These are phyloP conservation scores for Aspergillus biplanus DNA, from an alignment of 495 filamentous ascomycete species.

Conservation along the genomic window DNA sequence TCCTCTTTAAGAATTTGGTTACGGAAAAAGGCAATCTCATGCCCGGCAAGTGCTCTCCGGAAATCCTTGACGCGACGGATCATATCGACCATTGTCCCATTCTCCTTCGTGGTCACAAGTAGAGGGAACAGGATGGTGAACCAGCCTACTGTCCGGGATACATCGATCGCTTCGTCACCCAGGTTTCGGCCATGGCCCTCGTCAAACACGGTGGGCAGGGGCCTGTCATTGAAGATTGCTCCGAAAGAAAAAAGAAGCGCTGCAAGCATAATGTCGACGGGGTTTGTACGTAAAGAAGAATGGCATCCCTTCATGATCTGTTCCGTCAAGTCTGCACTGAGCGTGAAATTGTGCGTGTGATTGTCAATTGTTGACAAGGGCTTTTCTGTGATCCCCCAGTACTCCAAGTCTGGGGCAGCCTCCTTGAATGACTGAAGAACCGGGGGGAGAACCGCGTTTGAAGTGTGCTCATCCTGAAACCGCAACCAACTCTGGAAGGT, in stretches of 20 bases:
- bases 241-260: slow-evolving; percentile 44
- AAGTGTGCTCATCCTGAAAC: neutral
- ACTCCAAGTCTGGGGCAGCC: slow-evolving; percentile 40
- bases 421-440: no score
- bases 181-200: slow-evolving; percentile 53
- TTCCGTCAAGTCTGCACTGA: slow-evolving; percentile 34
- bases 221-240: slow-evolving; percentile 43
- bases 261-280: slow-evolving; percentile 46
- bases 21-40: slow-evolving; percentile 41
- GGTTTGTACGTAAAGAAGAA: slow-evolving; percentile 38
- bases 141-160: slow-evolving; percentile 55
- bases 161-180: slow-evolving; percentile 40
- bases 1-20: neutral
- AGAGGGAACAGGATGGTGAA: slow-evolving; percentile 53
- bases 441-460: slow-evolving; percentile 30
- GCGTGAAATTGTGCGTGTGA: no score
- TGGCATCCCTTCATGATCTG: slow-evolving; percentile 46
- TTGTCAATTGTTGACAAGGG: no score
- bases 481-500: neutral
- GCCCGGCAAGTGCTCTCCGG: slow-evolving; percentile 40
- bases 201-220: slow-evolving; percentile 44
- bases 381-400: neutral
- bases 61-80: slow-evolving; percentile 23
- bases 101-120: slow-evolving; percentile 1
- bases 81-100: slow-evolving; percentile 25